phyloP scores from a whole-genome alignment of 108 stramenopile species.

The Fistulifera solaris region DNA sequence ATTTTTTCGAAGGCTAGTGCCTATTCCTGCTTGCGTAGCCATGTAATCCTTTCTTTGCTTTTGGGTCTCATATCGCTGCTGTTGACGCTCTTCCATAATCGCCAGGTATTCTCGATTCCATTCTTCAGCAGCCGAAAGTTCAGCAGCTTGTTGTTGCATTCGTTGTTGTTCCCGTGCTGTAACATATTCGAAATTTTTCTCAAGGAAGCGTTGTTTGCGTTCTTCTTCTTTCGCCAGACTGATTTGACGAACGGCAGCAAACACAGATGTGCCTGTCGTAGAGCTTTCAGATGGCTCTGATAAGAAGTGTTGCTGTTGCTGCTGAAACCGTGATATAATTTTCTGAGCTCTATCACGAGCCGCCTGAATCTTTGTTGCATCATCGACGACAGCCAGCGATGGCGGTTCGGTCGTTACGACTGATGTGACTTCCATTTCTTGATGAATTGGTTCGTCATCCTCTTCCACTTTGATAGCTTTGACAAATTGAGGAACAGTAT shows the following conservation, averaged over 20 bases:
- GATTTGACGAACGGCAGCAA: conserved; percentile 18
- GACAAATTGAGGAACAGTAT: no score
- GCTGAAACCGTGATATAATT: conserved; percentile 13
- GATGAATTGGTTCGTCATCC: background rate
- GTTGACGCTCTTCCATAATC: conserved; percentile 11
- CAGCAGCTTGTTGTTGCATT: conserved; percentile 29
- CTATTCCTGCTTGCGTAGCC: conserved; percentile 45
- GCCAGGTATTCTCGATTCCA: conserved; percentile 26
- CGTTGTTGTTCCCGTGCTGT: conserved; percentile 41
- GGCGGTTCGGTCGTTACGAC: background rate
- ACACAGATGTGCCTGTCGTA: background rate
- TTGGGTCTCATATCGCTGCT: conserved; percentile 12
- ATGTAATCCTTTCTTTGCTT: conserved; percentile 2
- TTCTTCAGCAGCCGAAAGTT: conserved; percentile 37
- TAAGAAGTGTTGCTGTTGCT: conserved; percentile 6
- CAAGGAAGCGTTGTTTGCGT: conserved; percentile 27
- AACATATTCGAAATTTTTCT: conserved; percentile 69
- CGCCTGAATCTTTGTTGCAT: background rate
- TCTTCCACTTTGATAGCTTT: background rate
- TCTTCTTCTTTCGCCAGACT: conserved; percentile 29
- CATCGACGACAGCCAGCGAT: background rate
- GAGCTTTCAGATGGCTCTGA: conserved; percentile 2
- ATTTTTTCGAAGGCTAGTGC: conserved; percentile 34
- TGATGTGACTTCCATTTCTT: background rate
- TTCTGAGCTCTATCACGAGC: conserved; percentile 4